Base-by-base conservation (phyloP, 2,329 filamentous ascomycete species). In the Akanthomyces lecanii region DNA sequence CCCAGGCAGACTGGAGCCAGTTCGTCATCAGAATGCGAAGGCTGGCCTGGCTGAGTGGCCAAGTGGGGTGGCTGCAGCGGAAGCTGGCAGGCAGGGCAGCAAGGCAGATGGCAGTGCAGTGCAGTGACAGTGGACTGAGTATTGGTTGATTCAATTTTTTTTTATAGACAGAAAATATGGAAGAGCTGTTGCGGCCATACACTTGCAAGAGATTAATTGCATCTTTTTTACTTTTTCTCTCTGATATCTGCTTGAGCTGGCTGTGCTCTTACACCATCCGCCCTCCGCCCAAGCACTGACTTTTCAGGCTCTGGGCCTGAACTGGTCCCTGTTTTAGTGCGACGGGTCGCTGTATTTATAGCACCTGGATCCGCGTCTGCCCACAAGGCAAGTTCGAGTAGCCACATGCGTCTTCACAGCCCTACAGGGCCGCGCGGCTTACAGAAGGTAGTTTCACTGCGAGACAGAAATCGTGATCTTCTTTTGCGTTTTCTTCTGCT, bases 21-120 rank as follows among this genome's bases (percentile, higher is more conserved):
- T 63, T 63, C 61, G 61, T 63, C 61, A 63, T 63, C 61, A 63
- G 56, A 45, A 63, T 54, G 61, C 54, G 61, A 56, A 52, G 54
- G 61, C 61, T 62, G 38, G 38, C 38, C 38, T 40, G 38, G 38
- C 38, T 40, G 53, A 36, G 53, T 36, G 53, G 47, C 36, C 48
- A 53, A 58, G 61, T 63, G 61, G 61, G 61, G 61, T 58, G 42
- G 16, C 23, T 12, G 45, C 10, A 57, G 18, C 8, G 18, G 28
- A 25, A 56, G 53, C 38, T 42, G 33, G 52, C 14, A 16, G 33
- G 33, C 21, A 36, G n/a, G 28, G 5, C 36, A 55, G 38, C 33
- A 40, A 5, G 38, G 38, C 38, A 16, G 38, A 40, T 10, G 36
- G 52, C 38, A 42, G n/a, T 40, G 52, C 38, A 42, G n/a, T 40